Conservation (phyloP, 768 basidiomycete species). For the Trametes meyenii region DNA sequence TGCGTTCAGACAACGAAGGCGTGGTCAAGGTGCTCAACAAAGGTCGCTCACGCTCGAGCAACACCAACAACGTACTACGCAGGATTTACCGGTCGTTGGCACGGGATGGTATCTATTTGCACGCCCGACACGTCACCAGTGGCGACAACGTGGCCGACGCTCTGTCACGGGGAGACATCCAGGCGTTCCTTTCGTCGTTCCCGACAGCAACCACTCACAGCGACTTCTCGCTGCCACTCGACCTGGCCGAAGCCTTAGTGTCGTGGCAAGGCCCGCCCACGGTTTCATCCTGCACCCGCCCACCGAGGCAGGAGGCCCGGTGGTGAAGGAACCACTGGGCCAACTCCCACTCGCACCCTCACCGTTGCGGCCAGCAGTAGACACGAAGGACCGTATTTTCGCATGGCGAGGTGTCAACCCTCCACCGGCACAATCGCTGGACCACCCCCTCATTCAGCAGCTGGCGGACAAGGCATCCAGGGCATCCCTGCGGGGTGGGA, state of each 20-base stretch:
- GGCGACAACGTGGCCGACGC: conserved; percentile 36
- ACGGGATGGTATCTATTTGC: conserved; percentile 12
- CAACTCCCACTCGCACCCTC: conserved; percentile 26
- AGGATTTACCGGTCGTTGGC: conserved; percentile 31
- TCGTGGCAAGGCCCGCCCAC: background rate
- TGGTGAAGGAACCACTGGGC: background rate
- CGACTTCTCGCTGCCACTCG: background rate
- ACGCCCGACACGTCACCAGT: conserved; percentile 26
- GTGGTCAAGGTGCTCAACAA: conserved; percentile 35
- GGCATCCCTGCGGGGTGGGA: conserved; percentile 28
- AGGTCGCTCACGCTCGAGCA: conserved; percentile 32
- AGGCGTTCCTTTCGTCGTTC: conserved; percentile 23
- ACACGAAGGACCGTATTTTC: conserved; percentile 19
- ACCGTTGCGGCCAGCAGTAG: conserved; percentile 24
- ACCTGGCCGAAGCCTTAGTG: background rate
- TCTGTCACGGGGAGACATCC: conserved; percentile 35
- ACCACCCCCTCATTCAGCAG: conserved; percentile 26
- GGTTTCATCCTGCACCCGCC: background rate
- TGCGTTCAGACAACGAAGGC: conserved; percentile 41
- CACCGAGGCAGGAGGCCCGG: background rate
- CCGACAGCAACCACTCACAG: conserved; percentile 13
- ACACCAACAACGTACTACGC: conserved; percentile 36
- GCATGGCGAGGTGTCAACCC: conserved; percentile 39
- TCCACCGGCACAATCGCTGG: conserved; percentile 29
- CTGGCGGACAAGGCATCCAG: conserved; percentile 26